Evolutionary conservation across 306 rosid species (phyloP).

Genomic region (Fragaria ananassa): DNA sequence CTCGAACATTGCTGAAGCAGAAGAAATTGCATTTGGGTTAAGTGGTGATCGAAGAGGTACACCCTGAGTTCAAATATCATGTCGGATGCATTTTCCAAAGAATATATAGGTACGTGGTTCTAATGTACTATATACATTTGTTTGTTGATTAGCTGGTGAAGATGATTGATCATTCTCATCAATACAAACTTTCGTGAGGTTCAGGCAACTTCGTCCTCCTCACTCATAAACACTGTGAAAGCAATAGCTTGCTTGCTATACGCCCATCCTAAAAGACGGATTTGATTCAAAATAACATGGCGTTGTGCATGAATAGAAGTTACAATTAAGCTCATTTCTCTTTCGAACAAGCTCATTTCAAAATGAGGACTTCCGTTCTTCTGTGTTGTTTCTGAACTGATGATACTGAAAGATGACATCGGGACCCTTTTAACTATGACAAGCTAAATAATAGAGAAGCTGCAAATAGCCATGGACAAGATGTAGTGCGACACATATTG

Average conservation of each 20-base stretch:
- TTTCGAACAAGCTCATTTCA: neutral
- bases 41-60: neutral
- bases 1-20: too few species aligned
- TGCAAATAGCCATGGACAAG: neutral
- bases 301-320: neutral
- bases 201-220: neutral
- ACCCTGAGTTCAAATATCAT: neutral
- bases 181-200: neutral
- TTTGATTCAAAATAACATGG: too few species aligned
- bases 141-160: neutral
- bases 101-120: neutral
- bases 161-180: slow-evolving; percentile 4
- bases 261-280: too few species aligned
- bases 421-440: neutral
- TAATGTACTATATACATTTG: neutral
- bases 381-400: neutral
- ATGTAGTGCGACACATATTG: neutral
- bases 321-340: neutral
- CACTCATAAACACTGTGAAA: neutral
- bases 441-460: neutral
- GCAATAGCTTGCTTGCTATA: neutral
- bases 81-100: neutral
- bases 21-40: too few species aligned
- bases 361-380: neutral
- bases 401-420: neutral